Evolutionary conservation across 2,329 filamentous ascomycete species (phyloP).

Genomic region (Periconia digitata): DNA sequence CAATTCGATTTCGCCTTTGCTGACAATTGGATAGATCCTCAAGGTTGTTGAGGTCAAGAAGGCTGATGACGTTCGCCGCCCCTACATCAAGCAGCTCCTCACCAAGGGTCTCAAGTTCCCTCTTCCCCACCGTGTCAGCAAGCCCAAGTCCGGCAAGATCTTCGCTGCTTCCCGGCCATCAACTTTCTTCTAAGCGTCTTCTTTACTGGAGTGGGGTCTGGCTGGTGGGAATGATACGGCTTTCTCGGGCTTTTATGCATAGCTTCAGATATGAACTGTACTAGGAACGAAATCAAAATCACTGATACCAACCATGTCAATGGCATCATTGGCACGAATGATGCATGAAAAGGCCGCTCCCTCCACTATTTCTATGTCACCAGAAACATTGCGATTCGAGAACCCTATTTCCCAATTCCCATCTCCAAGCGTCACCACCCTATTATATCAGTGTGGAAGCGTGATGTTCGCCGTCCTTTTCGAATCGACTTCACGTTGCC

Average conservation of each 20-base stretch:
- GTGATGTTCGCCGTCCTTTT: too few species aligned
- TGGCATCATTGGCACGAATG: not conserved
- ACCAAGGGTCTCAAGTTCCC: slow-evolving; percentile 96
- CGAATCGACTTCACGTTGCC: too few species aligned
- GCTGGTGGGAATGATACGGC: slow-evolving; percentile 42
- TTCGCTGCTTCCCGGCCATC: slow-evolving; percentile 91
- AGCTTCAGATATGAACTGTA: slow-evolving; percentile 46
- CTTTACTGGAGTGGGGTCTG: slow-evolving; percentile 44
- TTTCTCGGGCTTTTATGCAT: slow-evolving; percentile 44
- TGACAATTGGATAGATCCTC: slow-evolving; percentile 69
- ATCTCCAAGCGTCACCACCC: too few species aligned
- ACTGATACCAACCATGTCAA: slow-evolving; percentile 32
- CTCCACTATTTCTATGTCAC: too few species aligned
- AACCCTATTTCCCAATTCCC: too few species aligned
- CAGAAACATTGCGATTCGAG: too few species aligned
- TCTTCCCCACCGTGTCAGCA: slow-evolving; percentile 92
- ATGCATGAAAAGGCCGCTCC: too few species aligned
- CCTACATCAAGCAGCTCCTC: slow-evolving; percentile 99
- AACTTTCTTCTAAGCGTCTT: slow-evolving; percentile 85
- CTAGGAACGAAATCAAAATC: slow-evolving; percentile 48
- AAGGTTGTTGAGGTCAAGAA: slow-evolving; percentile 98
- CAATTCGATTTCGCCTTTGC: not conserved
- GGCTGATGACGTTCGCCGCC: slow-evolving; percentile 90
- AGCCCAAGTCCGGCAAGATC: slow-evolving; percentile 75
- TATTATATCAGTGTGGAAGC: too few species aligned